Base-by-base conservation (phyloP, 78 protist genomes). In the Dictyostelium purpureum region DNA sequence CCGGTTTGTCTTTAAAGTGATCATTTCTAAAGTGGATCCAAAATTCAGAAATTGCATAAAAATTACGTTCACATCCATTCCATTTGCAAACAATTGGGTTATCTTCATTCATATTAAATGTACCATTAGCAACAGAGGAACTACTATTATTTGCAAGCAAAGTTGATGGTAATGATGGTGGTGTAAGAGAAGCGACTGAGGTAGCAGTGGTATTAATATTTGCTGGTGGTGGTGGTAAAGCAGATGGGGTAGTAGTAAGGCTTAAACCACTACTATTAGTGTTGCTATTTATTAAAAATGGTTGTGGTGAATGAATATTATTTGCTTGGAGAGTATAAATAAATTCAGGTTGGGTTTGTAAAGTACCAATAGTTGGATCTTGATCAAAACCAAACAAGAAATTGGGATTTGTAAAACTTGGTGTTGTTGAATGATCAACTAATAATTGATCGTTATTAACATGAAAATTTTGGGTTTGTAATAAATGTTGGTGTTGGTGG, bases 11-110 rank as follows among this genome's bases (percentile, higher is more conserved):
- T 28, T 85, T 85, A 47, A 85, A 73, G 45, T 85, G 92, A 1
- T 73, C 73, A 28, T 79, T 85, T 74, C 92, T 70, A 52, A 85
- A 85, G n/a, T 85, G 92, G n/a, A 85, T 61, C 92, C 92, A 85
- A 73, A 85, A 85, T 21, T 85, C 92, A 21, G 92, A 56, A 4
- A 85, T 31, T 16, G 92, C 49, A 18, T 85, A 79, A 51, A 85
- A 85, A 49, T 19, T 59, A 14, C 31, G 14, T 26, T 85, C 82
- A 59, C 92, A 85, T n/a, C 56, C 43, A 73, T 73, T 73, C 92
- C 92, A 85, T 47, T 85, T 85, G 35, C 92, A 85, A 35, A 57
- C 49, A 51, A 75, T 75, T 18, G 59, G 49, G 5, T 40, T 47
- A 49, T 28, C 26, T 26, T 26, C 47, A 24, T 7, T 24, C 11